Conservation (phyloP, 202 grass and related monocot genomes). For the Alloteropsis angusta region DNA sequence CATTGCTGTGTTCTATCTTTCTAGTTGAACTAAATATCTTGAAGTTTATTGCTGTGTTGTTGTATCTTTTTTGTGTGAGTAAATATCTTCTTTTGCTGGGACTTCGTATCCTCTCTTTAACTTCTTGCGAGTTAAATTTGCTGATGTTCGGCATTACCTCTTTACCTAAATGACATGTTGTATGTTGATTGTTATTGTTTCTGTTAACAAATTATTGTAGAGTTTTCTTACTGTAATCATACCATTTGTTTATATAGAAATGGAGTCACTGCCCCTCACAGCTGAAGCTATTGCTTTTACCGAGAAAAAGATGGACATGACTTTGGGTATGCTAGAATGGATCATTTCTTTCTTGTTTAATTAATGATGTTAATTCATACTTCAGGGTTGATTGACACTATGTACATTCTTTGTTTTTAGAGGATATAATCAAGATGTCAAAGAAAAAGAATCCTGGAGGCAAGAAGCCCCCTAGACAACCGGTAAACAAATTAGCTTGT, state of each 20-base stretch:
- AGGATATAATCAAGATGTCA: constrained; percentile 98
- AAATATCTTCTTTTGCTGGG: neutral
- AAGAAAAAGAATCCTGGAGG: constrained; percentile 68
- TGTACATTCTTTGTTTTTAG: constrained; percentile 24
- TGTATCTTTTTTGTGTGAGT: neutral
- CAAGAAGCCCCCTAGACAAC: constrained; percentile 49
- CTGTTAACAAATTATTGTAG: neutral
- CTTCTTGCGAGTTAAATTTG: neutral
- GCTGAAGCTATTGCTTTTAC: constrained; percentile 75
- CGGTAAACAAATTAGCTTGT: constrained; percentile 40
- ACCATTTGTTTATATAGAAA: constrained; percentile 22
- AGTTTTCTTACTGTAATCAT: constrained; percentile 14
- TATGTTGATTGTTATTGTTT: neutral
- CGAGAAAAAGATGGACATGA: constrained; percentile 99
- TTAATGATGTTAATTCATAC: neutral
- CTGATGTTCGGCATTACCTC: neutral
- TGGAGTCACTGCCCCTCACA: constrained; percentile 52
- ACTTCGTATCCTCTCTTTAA: neutral
- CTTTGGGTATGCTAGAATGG: constrained; percentile 42
- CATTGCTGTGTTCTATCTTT: neutral
- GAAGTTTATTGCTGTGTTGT: neutral
- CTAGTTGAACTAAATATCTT: neutral
- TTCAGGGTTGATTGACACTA: neutral
- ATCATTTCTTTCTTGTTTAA: neutral
- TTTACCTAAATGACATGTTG: neutral